Evolutionary conservation across 169 alveolate genomes (phyloP).

Genomic region (Plasmodium ovale): DNA sequence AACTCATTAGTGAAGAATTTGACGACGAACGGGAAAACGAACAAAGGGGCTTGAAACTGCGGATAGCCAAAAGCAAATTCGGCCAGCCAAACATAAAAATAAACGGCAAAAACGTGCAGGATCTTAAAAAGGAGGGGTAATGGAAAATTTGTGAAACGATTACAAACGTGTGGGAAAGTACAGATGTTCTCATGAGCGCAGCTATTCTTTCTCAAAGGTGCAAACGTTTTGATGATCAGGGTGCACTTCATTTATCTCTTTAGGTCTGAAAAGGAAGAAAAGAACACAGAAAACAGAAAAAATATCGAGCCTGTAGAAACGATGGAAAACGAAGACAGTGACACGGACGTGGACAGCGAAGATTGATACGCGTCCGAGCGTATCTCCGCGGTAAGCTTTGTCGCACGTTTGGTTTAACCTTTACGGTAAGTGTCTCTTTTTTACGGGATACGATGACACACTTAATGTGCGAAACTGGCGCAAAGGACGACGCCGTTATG

Average conservation of each 20-base stretch:
- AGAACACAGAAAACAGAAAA: not conserved
- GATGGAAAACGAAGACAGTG: not conserved
- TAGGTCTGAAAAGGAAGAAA: constrained; percentile 27
- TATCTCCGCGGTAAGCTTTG: no score
- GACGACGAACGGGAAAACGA: constrained; percentile 68
- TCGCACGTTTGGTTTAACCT: no score
- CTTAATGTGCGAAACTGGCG: no score
- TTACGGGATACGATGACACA: no score
- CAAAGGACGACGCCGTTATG: no score
- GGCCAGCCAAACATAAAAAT: constrained; percentile 85
- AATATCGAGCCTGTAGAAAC: not conserved
- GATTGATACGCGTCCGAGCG: no score
- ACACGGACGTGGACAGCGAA: constrained; percentile 6
- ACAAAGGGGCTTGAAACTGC: constrained; percentile 50
- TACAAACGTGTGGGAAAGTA: not conserved
- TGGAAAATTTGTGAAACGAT: not conserved
- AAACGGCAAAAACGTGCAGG: constrained; percentile 82
- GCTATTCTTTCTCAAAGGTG: no score
- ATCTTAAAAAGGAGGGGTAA: constrained; percentile 79
- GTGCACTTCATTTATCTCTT: not conserved
- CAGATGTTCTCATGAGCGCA: no score
- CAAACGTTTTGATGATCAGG: not conserved
- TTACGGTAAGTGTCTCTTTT: no score
- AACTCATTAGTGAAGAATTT: constrained; percentile 61
- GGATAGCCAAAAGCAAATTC: constrained; percentile 81